Evolutionary conservation across 176 grass and related monocot genomes (phyloP).

Genomic region (Eragrostis curvula): DNA sequence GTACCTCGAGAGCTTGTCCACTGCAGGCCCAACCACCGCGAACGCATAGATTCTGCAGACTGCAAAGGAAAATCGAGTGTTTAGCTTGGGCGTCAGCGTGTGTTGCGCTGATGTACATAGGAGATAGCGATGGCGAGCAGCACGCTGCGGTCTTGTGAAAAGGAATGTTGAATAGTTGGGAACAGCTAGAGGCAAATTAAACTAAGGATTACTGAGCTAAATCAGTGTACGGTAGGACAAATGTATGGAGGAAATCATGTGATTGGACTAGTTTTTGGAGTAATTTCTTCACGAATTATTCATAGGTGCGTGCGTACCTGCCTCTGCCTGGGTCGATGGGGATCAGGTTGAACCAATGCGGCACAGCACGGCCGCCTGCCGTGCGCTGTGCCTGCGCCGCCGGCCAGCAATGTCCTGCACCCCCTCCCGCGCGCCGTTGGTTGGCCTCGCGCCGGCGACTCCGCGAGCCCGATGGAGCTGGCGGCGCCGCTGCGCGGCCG

Average conservation of each 20-base stretch:
- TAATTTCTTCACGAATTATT: not conserved
- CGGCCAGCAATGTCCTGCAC: not conserved
- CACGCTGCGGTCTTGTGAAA: not conserved
- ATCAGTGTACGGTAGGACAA: no score
- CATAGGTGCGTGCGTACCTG: not conserved
- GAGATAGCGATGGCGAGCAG: not conserved
- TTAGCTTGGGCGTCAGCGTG: not conserved
- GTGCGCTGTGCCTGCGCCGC: not conserved
- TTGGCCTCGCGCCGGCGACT: no score
- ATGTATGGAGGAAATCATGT: not conserved
- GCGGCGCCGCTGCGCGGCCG: not conserved
- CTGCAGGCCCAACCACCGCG: not conserved
- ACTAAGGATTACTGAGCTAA: no score
- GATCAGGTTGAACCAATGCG: not conserved
- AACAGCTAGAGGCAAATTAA: no score
- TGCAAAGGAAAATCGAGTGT: not conserved
- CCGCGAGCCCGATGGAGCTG: not conserved
- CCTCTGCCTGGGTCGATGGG: not conserved
- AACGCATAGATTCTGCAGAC: constrained; percentile 14
- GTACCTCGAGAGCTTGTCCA: constrained; percentile 56
- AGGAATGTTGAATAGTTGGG: no score
- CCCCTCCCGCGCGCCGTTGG: not conserved
- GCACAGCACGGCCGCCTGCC: not conserved
- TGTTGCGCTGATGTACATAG: not conserved
- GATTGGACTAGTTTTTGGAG: not conserved